Conservation (phyloP, 2,329 filamentous ascomycete species). For the Trichothecium sympodiale region DNA sequence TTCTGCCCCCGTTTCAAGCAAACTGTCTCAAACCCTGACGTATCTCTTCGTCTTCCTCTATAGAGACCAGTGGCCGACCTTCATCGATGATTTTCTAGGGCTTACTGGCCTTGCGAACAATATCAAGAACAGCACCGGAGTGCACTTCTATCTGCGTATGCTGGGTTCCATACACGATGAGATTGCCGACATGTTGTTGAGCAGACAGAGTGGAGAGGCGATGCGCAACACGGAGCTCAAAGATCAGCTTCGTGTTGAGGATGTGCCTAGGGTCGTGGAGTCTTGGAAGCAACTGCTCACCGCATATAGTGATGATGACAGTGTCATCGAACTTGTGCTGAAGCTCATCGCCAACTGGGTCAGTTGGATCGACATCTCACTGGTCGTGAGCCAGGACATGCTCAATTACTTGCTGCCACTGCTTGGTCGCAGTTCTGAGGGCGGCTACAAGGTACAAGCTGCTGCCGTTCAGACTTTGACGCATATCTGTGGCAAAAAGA, state of each 20-base stretch:
- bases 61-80: constrained; percentile 73
- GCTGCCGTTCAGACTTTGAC: constrained; percentile 90
- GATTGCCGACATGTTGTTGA: constrained; percentile 85
- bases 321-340: constrained; percentile 75
- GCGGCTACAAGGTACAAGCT: constrained; percentile 77
- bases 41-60: constrained; percentile 87
- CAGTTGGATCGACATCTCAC: constrained; percentile 93
- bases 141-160: constrained; percentile 80
- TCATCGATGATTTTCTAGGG: constrained; percentile 80
- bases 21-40: constrained; percentile 90
- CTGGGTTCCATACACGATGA: constrained; percentile 90
- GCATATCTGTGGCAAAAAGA: constrained; percentile 96
- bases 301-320: constrained; percentile 62
- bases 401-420: constrained; percentile 77
- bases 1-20: constrained; percentile 76
- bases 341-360: constrained; percentile 95
- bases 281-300: constrained; percentile 88
- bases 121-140: constrained; percentile 61
- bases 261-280: constrained; percentile 76
- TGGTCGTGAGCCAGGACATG: constrained; percentile 85
- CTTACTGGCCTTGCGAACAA: constrained; percentile 57
- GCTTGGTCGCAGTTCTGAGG: constrained; percentile 57
- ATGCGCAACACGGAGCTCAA: constrained; percentile 85
- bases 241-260: constrained; percentile 74
- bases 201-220: constrained; percentile 64